phyloP scores from a whole-genome alignment of 352 stramenopile genomes.

The Pythium phragmitis region DNA sequence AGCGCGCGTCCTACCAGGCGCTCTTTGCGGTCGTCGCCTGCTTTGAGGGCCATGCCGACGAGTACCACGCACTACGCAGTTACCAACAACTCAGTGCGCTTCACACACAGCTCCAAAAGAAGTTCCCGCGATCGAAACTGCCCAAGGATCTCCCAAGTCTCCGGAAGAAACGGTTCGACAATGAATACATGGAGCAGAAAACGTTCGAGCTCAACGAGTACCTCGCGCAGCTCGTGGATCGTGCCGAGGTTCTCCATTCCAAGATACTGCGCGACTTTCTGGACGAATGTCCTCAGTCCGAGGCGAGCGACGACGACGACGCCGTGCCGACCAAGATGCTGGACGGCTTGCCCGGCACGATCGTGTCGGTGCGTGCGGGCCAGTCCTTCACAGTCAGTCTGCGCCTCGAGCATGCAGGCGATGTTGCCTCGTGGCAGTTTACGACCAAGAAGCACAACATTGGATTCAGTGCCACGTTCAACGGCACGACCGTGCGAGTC shows the following conservation, averaged over 20 bases:
- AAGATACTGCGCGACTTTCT: slow-evolving; percentile 62
- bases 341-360: slow-evolving; percentile 55
- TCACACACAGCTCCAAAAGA: slow-evolving; percentile 68
- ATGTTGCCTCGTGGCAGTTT: slow-evolving; percentile 70
- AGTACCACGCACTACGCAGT: slow-evolving; percentile 58
- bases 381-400: slow-evolving; percentile 73
- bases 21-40: slow-evolving; percentile 59
- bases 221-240: slow-evolving; percentile 45
- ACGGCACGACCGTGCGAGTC: slow-evolving; percentile 50
- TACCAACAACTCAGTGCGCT: slow-evolving; percentile 66
- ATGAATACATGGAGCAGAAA: slow-evolving; percentile 79
- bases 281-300: slow-evolving; percentile 47
- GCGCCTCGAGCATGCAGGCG: slow-evolving; percentile 37
- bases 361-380: slow-evolving; percentile 59
- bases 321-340: slow-evolving; percentile 43
- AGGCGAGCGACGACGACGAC: slow-evolving; percentile 61
- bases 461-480: slow-evolving; percentile 76
- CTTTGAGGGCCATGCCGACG: slow-evolving; percentile 38
- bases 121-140: slow-evolving; percentile 68
- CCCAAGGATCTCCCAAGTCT: slow-evolving; percentile 60
- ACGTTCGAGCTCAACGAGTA: slow-evolving; percentile 57
- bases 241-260: slow-evolving; percentile 53
- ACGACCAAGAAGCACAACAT: slow-evolving; percentile 82
- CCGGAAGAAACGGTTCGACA: slow-evolving; percentile 71
- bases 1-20: slow-evolving; percentile 47